phyloP scores from a whole-genome alignment of 371 early-diverging fungal species.

The Basidiobolus meristosporus region DNA sequence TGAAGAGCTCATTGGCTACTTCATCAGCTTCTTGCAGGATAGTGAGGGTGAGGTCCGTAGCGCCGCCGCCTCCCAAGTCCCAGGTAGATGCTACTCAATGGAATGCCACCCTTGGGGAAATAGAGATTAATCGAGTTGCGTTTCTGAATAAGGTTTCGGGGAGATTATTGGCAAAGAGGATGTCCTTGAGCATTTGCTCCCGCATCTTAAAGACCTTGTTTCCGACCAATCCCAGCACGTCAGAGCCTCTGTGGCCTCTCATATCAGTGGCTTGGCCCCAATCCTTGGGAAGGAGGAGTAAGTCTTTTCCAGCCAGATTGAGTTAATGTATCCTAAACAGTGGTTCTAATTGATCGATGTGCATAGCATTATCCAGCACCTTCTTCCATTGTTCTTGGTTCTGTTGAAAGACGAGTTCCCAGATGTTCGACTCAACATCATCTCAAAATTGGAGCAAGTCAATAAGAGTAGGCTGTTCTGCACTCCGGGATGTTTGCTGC shows the following conservation, averaged over 20 bases:
- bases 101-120: neutral
- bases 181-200: slow-evolving; percentile 63
- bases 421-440: slow-evolving; percentile 94
- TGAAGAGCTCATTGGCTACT: slow-evolving; percentile 52
- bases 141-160: slow-evolving; percentile 40
- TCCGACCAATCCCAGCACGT: slow-evolving; percentile 91
- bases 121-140: neutral
- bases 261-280: slow-evolving; percentile 87
- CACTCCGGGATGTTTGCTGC: neutral
- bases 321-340: neutral
- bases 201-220: slow-evolving; percentile 77
- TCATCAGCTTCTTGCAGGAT: slow-evolving; percentile 73
- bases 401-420: slow-evolving; percentile 92
- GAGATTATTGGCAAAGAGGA: slow-evolving; percentile 59
- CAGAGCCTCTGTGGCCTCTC: slow-evolving; percentile 85
- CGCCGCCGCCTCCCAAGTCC: slow-evolving; percentile 72
- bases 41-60: slow-evolving; percentile 94
- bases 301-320: slow-evolving; percentile 6
- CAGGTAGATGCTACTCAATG: slow-evolving; percentile 30
- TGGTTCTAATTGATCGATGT: slow-evolving; percentile 1
- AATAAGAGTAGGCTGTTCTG: slow-evolving; percentile 39
- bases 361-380: slow-evolving; percentile 69
- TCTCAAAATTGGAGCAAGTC: slow-evolving; percentile 87
- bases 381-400: slow-evolving; percentile 84
- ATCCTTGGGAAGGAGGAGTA: slow-evolving; percentile 84